Evolutionary conservation across 129 eudicot species (phyloP), one percentile per base, ranked within the genome.

Genomic region (Erigeron canadensis): DNA sequence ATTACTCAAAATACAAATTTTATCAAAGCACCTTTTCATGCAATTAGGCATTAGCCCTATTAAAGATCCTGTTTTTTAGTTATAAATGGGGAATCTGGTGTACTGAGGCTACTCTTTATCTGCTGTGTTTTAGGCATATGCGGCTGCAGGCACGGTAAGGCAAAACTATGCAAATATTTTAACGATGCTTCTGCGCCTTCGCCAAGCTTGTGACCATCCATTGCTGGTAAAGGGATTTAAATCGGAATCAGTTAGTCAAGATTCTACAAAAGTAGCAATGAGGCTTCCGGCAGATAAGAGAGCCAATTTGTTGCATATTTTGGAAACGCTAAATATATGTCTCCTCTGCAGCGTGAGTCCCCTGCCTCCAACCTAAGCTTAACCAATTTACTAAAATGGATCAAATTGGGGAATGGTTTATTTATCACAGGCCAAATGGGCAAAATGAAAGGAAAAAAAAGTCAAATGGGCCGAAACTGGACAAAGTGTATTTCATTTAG

Each of bases 201-300:
- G 97, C 48, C 98, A 89, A 77, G 97, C 96, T 55, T 94, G 98
- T 80, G 98, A 94, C 72, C 98, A 90, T 79, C 97, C 98, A 4
- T 69, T 85, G 65, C 98, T 94, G 48, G 97, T 86, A 67, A 87
- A 84, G 75, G 97, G 97, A 48, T 77, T 82, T 46, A 81, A 70
- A 76, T 84, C 92, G 11, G 89, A 90, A 23, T 82, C 95, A 44
- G 83, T 85, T 63, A 84, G 86, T 59, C 80, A 73, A 67, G 78
- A 59, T 48, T 87, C 95, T 41, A 44, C 78, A 43, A 75, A 79
- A 73, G 79, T 85, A 85, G 95, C 88, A 23, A 87, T 81, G 67
- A 77, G 18, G 10, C 88, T 93, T 45, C 96, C 98, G 0, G 76
- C 54, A 74, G 82, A 86, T 7, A 73, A 80, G 82, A 82, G 77